These are phyloP conservation scores for Puccinia polysora DNA, from an alignment of 1,284 basidiomycete species.

Conservation along the genomic window DNA sequence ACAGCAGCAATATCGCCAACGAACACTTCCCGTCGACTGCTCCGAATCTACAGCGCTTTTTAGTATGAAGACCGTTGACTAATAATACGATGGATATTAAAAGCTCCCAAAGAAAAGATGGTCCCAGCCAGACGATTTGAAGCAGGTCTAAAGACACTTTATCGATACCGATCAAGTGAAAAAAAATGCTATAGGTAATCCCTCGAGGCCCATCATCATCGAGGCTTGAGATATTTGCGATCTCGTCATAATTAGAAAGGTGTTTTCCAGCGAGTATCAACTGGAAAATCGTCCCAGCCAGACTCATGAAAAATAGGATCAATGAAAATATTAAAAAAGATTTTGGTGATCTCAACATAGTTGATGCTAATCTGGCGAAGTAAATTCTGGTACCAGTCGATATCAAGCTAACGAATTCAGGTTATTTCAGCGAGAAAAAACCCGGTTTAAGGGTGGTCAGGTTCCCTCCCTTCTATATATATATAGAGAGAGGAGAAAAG, in stretches of 20 bases:
- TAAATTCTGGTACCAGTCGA: constrained; percentile 18
- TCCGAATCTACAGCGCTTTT: constrained; percentile 31
- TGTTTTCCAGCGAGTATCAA: not conserved
- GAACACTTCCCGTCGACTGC: constrained; percentile 21
- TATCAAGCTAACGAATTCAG: constrained; percentile 15
- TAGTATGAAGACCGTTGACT: constrained; percentile 17
- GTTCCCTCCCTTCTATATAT: not conserved
- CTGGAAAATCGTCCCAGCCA: constrained; percentile 15
- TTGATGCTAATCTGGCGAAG: constrained; percentile 41
- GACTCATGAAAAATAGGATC: constrained; percentile 8
- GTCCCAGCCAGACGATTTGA: constrained; percentile 15
- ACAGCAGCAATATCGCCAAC: constrained; percentile 19
- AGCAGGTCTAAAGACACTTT: constrained; percentile 4
- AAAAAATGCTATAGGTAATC: not conserved
- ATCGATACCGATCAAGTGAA: not conserved
- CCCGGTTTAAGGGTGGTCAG: not conserved
- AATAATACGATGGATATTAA: constrained; percentile 26
- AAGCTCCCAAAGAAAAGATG: constrained; percentile 12
- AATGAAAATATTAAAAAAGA: constrained; percentile 15
- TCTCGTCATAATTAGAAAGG: constrained; percentile 6
- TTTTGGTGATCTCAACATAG: constrained; percentile 34
- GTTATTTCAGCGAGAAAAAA: not conserved
- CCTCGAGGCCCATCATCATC: not conserved
- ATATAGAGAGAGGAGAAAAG: not conserved
- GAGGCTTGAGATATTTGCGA: not conserved